Conservation (phyloP, 805 yeast species). For the Candida chilensis region DNA sequence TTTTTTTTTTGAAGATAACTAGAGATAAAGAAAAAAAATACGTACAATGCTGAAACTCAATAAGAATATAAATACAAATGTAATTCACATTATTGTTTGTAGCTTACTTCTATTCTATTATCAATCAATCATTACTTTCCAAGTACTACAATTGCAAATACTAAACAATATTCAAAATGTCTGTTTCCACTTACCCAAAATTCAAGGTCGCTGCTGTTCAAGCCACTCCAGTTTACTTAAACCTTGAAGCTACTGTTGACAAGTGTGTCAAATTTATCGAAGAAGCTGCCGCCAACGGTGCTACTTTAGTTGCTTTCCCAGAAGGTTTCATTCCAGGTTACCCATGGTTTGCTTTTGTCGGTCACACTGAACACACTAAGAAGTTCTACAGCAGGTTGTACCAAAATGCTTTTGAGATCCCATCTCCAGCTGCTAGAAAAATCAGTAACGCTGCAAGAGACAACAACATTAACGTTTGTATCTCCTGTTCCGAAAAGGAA, state of each 20-base stretch:
- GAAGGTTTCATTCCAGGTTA: constrained; percentile 9
- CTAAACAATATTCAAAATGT: too few species aligned
- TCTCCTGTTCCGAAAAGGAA: constrained; percentile 7
- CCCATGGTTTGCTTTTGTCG: constrained; percentile 5
- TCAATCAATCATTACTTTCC: too few species aligned
- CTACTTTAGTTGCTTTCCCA: constrained; percentile 9
- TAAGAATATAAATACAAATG: too few species aligned
- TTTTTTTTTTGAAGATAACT: too few species aligned
- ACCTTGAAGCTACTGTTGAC: constrained; percentile 6
- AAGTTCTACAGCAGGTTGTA: constrained; percentile 2
- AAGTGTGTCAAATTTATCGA: constrained; percentile 5
- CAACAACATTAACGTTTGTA: constrained; percentile 2
- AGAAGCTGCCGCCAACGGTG: constrained; percentile 7
- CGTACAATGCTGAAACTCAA: too few species aligned
- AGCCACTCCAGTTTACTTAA: constrained; percentile 8
- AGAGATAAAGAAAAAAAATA: too few species aligned
- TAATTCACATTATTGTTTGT: too few species aligned
- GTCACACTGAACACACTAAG: constrained; percentile 3
- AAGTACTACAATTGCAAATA: too few species aligned
- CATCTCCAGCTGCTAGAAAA: constrained; percentile 1
- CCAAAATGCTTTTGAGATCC: constrained; percentile 5
- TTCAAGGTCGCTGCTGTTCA: constrained; percentile 10
- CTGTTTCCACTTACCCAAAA: too few species aligned
- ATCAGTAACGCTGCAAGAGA: constrained; percentile 1
- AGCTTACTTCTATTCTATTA: too few species aligned